Conservation (phyloP, 306 rosid species). For the Hylodesmum podocarpum region DNA sequence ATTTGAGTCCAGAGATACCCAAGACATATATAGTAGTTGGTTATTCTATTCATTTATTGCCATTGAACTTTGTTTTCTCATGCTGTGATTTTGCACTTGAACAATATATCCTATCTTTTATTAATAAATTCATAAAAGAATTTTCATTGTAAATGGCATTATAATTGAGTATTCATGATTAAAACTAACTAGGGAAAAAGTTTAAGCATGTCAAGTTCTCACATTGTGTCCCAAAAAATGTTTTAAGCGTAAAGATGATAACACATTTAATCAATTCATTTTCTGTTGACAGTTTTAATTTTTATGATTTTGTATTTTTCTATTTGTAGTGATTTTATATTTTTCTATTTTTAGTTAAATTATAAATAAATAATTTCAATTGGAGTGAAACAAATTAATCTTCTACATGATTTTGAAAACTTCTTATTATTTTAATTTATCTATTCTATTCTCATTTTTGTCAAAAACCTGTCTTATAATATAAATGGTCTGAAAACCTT, state of each 20-base stretch:
- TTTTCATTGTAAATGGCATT: neutral
- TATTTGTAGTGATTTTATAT: too few species aligned
- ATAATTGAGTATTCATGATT: neutral
- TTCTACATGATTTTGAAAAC: neutral
- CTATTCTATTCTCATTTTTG: too few species aligned
- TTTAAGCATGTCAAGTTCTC: too few species aligned
- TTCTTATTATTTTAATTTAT: too few species aligned
- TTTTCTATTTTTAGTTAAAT: too few species aligned
- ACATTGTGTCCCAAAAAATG: too few species aligned
- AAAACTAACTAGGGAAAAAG: neutral
- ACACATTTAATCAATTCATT: too few species aligned
- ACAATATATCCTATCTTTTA: neutral
- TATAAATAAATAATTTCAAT: neutral
- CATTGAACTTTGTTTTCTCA: conserved; percentile 31
- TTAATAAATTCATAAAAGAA: neutral
- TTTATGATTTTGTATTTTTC: too few species aligned
- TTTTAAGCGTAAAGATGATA: neutral
- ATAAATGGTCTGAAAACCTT: too few species aligned
- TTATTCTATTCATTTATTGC: conserved; percentile 44
- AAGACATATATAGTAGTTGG: conserved; percentile 14
- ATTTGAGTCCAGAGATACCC: conserved; percentile 27
- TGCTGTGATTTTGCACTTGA: neutral
- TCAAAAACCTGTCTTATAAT: too few species aligned
- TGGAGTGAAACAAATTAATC: neutral
- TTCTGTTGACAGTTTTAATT: too few species aligned